These are phyloP conservation scores for Xylaria scruposa DNA, from an alignment of 495 filamentous ascomycete species.

Conservation along the genomic window DNA sequence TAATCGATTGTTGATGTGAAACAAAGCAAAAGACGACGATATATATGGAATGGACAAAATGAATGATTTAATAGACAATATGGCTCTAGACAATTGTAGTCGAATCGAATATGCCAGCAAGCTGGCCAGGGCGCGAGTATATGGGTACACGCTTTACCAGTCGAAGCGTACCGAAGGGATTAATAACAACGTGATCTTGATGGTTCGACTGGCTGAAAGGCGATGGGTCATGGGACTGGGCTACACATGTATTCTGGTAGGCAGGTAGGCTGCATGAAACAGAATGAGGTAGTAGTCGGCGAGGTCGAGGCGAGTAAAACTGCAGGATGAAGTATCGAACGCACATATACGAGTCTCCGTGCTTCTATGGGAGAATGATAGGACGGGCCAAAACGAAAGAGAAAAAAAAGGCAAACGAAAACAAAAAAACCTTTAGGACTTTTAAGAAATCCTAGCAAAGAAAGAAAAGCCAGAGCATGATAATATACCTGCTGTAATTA, in stretches of 20 bases:
- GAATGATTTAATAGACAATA: conserved; percentile 8
- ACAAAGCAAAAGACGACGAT: background rate
- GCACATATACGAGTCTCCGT: conserved; percentile 7
- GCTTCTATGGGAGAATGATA: background rate
- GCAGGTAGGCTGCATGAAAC: conserved; percentile 8
- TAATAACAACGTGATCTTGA: conserved; percentile 9
- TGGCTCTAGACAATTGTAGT: background rate
- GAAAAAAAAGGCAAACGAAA: background rate
- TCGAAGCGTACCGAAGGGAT: conserved; percentile 2
- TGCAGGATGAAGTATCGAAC: background rate
- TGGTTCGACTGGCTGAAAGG: conserved; percentile 21
- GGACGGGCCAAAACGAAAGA: background rate
- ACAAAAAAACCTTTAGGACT: background rate
- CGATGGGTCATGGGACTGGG: conserved; percentile 21
- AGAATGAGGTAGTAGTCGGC: background rate
- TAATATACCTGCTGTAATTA: conserved; percentile 1
- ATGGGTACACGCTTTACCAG: conserved; percentile 7
- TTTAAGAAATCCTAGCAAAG: conserved; percentile 1
- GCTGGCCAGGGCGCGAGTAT: background rate
- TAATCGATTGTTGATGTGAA: background rate
- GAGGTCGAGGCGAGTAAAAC: background rate
- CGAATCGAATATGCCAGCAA: conserved; percentile 8
- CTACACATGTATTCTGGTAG: conserved; percentile 10
- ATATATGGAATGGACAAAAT: background rate
- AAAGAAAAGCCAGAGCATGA: background rate